Conservation (phyloP, 1,139 yeast genomes). For the Saccharomyces hybrid region DNA sequence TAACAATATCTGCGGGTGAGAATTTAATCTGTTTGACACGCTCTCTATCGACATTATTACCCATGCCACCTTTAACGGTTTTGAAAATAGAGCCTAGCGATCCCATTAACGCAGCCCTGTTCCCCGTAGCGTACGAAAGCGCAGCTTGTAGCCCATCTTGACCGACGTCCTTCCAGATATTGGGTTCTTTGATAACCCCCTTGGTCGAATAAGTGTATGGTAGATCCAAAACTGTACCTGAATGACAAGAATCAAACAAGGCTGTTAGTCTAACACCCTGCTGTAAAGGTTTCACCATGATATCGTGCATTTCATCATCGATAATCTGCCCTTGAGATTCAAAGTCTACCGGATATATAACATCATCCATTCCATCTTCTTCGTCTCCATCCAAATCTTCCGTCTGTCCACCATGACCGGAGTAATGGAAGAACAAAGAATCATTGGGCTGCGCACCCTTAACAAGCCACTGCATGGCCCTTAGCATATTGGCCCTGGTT, state of each 20-base stretch:
- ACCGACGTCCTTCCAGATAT: constrained; percentile 78
- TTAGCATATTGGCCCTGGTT: constrained; percentile 63
- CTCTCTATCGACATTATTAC: constrained; percentile 34
- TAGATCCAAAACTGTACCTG: constrained; percentile 83
- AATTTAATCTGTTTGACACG: constrained; percentile 51
- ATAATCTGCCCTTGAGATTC: constrained; percentile 63
- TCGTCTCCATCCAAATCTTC: constrained; percentile 83
- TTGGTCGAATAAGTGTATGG: constrained; percentile 88
- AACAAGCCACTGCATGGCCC: constrained; percentile 91
- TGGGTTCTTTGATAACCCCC: constrained; percentile 86
- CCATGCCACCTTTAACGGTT: constrained; percentile 32
- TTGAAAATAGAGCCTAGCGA: constrained; percentile 46
- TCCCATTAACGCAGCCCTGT: constrained; percentile 47
- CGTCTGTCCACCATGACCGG: constrained; percentile 91
- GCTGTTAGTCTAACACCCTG: constrained; percentile 86
- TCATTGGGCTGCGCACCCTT: constrained; percentile 80
- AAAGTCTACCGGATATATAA: constrained; percentile 86
- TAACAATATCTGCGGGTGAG: constrained; percentile 82
- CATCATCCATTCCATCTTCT: constrained; percentile 83
- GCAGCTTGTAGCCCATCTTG: constrained; percentile 65
- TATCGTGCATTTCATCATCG: constrained; percentile 80
- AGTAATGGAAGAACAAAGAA: constrained; percentile 75
- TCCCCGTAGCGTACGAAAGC: constrained; percentile 64
- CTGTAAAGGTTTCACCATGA: constrained; percentile 69
- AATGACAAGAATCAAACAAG: constrained; percentile 85